These are phyloP conservation scores for Candolleomyces efflorescens DNA, from an alignment of 768 basidiomycete species.

Conservation along the genomic window DNA sequence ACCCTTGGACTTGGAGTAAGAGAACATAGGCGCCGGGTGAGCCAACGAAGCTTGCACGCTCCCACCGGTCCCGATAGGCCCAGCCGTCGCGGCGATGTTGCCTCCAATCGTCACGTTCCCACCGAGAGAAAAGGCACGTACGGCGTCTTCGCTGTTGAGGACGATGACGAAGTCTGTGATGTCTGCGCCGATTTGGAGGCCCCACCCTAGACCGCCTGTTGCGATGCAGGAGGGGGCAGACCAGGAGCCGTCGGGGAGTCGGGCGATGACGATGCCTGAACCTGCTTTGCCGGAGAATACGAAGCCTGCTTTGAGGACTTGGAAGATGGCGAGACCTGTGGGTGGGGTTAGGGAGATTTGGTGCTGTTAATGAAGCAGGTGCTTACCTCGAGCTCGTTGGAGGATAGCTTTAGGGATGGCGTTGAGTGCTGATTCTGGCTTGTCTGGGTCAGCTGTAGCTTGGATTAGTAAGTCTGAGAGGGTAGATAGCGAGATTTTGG, in stretches of 20 bases:
- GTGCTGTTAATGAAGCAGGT: neutral
- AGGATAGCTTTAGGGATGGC: slow-evolving; percentile 91
- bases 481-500: slow-evolving; percentile 2
- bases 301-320: slow-evolving; percentile 91
- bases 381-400: slow-evolving; percentile 78
- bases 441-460: slow-evolving; percentile 71
- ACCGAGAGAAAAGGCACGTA: slow-evolving; percentile 90
- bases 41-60: slow-evolving; percentile 83
- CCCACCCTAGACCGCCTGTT: slow-evolving; percentile 92
- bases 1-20: slow-evolving; percentile 95
- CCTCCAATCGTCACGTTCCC: slow-evolving; percentile 97
- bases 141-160: slow-evolving; percentile 94
- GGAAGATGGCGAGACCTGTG: slow-evolving; percentile 89
- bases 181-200: slow-evolving; percentile 94
- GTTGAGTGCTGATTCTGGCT: slow-evolving; percentile 89
- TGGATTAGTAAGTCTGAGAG: slow-evolving; percentile 9
- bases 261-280: slow-evolving; percentile 88
- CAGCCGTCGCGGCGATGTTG: slow-evolving; percentile 78
- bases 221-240: slow-evolving; percentile 96
- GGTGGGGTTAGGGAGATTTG: neutral
- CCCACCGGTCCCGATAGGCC: slow-evolving; percentile 93
- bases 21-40: slow-evolving; percentile 96
- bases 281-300: slow-evolving; percentile 94
- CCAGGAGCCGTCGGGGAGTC: slow-evolving; percentile 94
- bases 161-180: slow-evolving; percentile 96